Conservation (phyloP, 1,139 yeast genomes). For the Pichia sp. region DNA sequence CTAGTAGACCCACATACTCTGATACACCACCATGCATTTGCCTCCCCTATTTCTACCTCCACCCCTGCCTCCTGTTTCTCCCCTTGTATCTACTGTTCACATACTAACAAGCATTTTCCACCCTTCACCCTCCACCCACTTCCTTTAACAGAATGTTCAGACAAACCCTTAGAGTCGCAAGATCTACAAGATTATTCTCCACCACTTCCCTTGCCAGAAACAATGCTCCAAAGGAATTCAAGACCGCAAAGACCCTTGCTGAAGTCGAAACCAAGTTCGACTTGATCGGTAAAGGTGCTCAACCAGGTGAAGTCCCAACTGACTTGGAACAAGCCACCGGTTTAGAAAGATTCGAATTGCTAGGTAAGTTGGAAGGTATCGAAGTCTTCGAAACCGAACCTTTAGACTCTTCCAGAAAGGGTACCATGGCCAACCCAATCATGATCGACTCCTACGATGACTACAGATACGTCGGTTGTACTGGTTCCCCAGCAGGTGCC, state of each 20-base stretch:
- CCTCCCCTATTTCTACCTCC: neutral
- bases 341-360: conserved; percentile 91
- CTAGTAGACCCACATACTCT: neutral
- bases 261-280: conserved; percentile 81
- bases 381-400: conserved; percentile 92
- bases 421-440: conserved; percentile 85
- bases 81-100: neutral
- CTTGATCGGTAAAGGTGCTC: conserved; percentile 88
- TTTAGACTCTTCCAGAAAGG: conserved; percentile 80
- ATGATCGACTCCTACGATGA: conserved; percentile 87
- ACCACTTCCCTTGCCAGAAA: conserved; percentile 23
- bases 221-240: conserved; percentile 34
- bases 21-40: neutral
- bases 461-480: conserved; percentile 94
- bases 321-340: conserved; percentile 97
- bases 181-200: conserved; percentile 31
- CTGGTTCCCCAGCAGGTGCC: conserved; percentile 91
- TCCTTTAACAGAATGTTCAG: conserved; percentile 28
- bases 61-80: neutral
- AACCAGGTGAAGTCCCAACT: conserved; percentile 77
- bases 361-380: conserved; percentile 93
- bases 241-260: conserved; percentile 63
- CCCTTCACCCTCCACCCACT: neutral
- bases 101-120: conserved; percentile 5
- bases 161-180: conserved; percentile 33